These are phyloP conservation scores for Geum urbanum DNA, from an alignment of 306 rosid species.

Conservation along the genomic window DNA sequence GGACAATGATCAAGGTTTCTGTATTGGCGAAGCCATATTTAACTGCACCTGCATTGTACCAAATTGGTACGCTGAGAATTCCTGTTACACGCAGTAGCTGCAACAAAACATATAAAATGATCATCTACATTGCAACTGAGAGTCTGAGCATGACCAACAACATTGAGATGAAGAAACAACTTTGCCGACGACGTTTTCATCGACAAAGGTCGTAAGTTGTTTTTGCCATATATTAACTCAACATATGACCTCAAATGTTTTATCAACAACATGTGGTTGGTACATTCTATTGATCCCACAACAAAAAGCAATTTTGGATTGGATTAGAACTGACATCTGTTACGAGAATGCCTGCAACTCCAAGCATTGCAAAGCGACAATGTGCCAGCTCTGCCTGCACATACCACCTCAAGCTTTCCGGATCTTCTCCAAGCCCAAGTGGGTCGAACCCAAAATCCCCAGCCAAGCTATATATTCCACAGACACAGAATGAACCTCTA, in stretches of 20 bases:
- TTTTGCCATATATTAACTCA: background rate
- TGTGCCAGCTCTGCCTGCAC: constrained; percentile 95
- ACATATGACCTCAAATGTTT: background rate
- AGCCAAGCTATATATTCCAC: constrained; percentile 41
- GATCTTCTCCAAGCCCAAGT: constrained; percentile 93
- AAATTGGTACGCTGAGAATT: constrained; percentile 53
- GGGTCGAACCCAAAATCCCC: constrained; percentile 98
- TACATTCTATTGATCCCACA: too few species aligned
- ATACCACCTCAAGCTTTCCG: constrained; percentile 80
- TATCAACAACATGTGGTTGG: constrained; percentile 20
- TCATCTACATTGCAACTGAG: background rate
- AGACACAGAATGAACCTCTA: background rate
- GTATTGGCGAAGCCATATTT: constrained; percentile 66
- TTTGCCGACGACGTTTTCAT: too few species aligned
- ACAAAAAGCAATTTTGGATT: background rate
- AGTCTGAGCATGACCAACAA: background rate
- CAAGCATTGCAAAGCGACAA: constrained; percentile 90
- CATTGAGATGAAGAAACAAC: background rate
- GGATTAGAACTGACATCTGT: constrained; percentile 61
- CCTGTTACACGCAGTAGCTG: constrained; percentile 83
- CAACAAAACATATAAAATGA: constrained; percentile 17
- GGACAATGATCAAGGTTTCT: constrained; percentile 65
- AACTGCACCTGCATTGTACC: constrained; percentile 85
- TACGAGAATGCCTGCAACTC: constrained; percentile 77
- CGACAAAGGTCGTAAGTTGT: background rate